Base-by-base conservation (phyloP, 306 rosid genomes). In the Oemleria cerasiformis region DNA sequence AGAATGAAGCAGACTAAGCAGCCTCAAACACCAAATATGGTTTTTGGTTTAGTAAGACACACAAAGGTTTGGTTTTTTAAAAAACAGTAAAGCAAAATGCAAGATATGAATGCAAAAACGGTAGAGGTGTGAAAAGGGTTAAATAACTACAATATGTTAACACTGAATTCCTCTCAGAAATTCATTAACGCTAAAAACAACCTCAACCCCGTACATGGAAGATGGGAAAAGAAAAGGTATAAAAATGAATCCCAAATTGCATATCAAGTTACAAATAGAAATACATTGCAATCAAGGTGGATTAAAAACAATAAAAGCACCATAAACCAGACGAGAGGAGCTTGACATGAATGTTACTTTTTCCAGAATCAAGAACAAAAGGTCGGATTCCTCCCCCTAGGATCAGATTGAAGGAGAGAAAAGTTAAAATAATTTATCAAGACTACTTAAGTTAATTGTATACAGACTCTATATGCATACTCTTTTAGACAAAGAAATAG, bases 21-120 rank as follows among this genome's bases (percentile, higher is more conserved):
- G 72, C 55, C 42, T 54, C 8, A n/a, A 55, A 36, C 55, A 68
- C 34, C 66, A 63, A 54, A 76, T 8, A 75, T 36, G 19, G 2
- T 19, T 55, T 21, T 55, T 20, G 4, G 17, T 19, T 21, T 21
- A 20, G 16, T 55, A 21, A 55, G n/a, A 58, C n/a, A 56, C 39
- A 3, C 3, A 30, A 30, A 53, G 57, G 61, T 56, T 11, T 56
- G 20, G 20, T 7, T 19, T 53, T 19, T 19, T n/a, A 9, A 53
- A 44, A 30, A 20, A 53, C 58, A 7, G 19, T 7, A 38, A 50
- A 16, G 13, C 12, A 48, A 50, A 50, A 34, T 38, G 13, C 36
- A 68, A 25, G 13, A 57, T 17, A 50, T 12, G 60, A 54, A n/a
- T 67, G 63, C 49, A 40, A 11, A 11, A 8, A 39, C 19, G 3